Evolutionary conservation across 352 stramenopile species (phyloP), one percentile per base, ranked within the genome.

Genomic region (Phytophthora litchii): DNA sequence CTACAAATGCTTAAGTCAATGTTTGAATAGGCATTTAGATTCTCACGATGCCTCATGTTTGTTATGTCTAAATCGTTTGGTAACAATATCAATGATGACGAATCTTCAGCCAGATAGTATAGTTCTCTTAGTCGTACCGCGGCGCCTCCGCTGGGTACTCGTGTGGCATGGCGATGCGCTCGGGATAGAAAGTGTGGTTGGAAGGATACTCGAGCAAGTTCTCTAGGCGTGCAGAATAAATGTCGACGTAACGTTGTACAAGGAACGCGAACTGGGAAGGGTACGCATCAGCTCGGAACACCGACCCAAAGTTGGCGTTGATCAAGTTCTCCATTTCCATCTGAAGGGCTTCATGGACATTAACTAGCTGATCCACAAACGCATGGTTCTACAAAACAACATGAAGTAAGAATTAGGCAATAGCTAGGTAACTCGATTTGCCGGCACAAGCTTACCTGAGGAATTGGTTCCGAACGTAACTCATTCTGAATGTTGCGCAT

Each of bases 181-280:
- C 74, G 1, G 88, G 88, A 54, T 94, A 95, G 57, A 96, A 96
- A 6, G 85, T 89, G 63, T 95, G 86, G 46, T 72, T 88, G 8
- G 78, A 80, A n/a, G 79, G 78, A 50, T 95, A 95, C 47, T 91
- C 73, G 34, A 92, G 54, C 36, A 96, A 50, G 60, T 95, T 94
- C 53, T 91, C 83, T 36, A 95, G 71, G 1, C 85, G 74, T n/a
- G 78, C 84, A 29, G 83, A 92, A 76, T 96, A 96, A 25, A 96
- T 82, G 60, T 96, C 88, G 9, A 94, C 86, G 59, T 96, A 94
- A 31, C 88, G 77, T 56, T 91, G 83, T 52, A 94, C 80, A 57
- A 81, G 89, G 61, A 92, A 95, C 6, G 86, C 83, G 56, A 95
- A 96, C 45, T 96, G 76, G 19, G 85, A 93, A 12, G 88, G 85